phyloP scores from a whole-genome alignment of 129 eudicot species.

The Cynara cardunculus region DNA sequence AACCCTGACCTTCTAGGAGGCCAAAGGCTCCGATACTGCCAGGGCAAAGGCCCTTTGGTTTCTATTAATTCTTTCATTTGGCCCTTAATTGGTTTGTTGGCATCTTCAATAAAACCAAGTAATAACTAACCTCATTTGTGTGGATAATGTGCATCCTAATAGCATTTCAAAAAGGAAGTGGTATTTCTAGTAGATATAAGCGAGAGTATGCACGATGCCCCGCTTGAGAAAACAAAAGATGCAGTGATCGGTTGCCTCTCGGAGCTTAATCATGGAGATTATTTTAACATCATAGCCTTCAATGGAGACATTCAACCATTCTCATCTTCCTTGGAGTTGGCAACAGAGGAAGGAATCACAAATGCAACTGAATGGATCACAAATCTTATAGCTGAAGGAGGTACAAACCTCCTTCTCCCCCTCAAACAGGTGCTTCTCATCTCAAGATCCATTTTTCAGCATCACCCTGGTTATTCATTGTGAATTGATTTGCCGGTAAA shows the following conservation, averaged over 20 bases:
- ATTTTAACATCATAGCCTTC: conserved; percentile 80
- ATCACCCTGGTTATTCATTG: not conserved
- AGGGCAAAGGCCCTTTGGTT: no score
- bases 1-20: no score
- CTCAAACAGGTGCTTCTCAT: conserved; percentile 51
- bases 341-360: conserved; percentile 55
- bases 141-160: not conserved
- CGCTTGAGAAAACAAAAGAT: conserved; percentile 56
- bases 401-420: conserved; percentile 66
- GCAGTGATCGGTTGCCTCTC: conserved; percentile 53
- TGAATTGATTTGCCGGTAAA: not conserved
- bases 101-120: not conserved
- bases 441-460: not conserved
- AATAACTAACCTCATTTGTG: not conserved
- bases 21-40: no score
- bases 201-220: conserved; percentile 77
- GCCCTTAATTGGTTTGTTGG: not conserved
- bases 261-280: conserved; percentile 54
- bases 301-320: conserved; percentile 43
- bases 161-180: conserved; percentile 77
- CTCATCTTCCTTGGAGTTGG: conserved; percentile 63
- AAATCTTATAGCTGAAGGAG: conserved; percentile 55
- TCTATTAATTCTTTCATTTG: not conserved
- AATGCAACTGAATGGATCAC: conserved; percentile 69
- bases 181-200: conserved; percentile 79